phyloP scores from a whole-genome alignment of 2,329 filamentous ascomycete species.

The Setomelanomma holmii region DNA sequence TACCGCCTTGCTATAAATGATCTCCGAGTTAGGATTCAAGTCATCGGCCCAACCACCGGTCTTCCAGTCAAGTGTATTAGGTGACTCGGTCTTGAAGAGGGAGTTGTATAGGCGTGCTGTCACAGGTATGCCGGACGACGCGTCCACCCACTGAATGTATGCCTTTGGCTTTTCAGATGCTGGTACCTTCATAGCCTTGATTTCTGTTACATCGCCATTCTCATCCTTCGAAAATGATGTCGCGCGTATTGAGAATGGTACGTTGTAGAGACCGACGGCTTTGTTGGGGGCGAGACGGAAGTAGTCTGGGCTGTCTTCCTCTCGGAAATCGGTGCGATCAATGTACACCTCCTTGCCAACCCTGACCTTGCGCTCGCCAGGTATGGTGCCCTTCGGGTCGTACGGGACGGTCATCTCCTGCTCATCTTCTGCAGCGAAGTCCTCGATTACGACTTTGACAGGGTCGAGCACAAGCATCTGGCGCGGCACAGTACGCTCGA shows the following conservation, averaged over 20 bases:
- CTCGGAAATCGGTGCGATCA: constrained; percentile 79
- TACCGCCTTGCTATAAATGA: constrained; percentile 78
- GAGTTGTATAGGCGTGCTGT: constrained; percentile 77
- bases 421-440: constrained; percentile 71
- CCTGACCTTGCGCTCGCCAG: constrained; percentile 63
- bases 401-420: constrained; percentile 77
- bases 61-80: constrained; percentile 70
- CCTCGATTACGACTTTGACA: constrained; percentile 80
- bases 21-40: constrained; percentile 83
- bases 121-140: constrained; percentile 67
- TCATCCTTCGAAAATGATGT: constrained; percentile 72
- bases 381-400: constrained; percentile 73
- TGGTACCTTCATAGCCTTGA: constrained; percentile 72
- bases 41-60: constrained; percentile 84
- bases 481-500: constrained; percentile 86
- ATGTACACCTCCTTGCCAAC: constrained; percentile 86
- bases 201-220: constrained; percentile 69
- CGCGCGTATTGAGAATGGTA: constrained; percentile 72
- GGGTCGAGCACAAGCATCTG: constrained; percentile 91
- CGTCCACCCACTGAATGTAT: constrained; percentile 87
- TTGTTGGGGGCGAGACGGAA: constrained; percentile 80
- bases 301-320: constrained; percentile 74
- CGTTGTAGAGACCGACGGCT: constrained; percentile 75
- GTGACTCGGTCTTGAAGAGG: constrained; percentile 87
- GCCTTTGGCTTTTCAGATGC: constrained; percentile 71